phyloP scores from a whole-genome alignment of 225 moss, liverwort and hornwort genomes.

The Bryum argenteum region DNA sequence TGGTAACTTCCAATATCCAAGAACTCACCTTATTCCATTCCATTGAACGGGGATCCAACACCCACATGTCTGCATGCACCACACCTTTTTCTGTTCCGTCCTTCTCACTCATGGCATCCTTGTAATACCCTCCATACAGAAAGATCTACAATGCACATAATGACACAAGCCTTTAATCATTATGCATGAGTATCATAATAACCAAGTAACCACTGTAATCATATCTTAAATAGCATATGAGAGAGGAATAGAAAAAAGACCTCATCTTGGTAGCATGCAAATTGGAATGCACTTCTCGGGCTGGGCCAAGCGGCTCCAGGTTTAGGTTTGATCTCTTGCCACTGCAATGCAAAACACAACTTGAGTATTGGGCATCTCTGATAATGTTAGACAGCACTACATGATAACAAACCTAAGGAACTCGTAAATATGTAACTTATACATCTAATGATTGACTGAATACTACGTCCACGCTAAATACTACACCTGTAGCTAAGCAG shows the following conservation, averaged over 20 bases:
- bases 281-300: conserved; percentile 79
- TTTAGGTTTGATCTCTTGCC: conserved; percentile 82
- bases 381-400: conserved; percentile 1
- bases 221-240: background rate
- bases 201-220: conserved; percentile 14
- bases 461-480: background rate
- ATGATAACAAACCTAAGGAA: background rate
- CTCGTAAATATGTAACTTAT: background rate
- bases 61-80: conserved; percentile 84
- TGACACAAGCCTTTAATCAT: conserved; percentile 6
- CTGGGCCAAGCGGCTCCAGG: conserved; percentile 80
- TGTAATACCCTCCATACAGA: conserved; percentile 85
- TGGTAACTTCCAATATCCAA: conserved; percentile 12
- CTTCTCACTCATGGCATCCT: conserved; percentile 68
- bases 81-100: conserved; percentile 77
- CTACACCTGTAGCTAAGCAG: conserved; percentile 12
- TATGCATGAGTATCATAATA: background rate
- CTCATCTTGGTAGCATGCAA: conserved; percentile 75
- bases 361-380: conserved; percentile 10
- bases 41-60: conserved; percentile 74
- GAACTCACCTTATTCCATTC: conserved; percentile 76
- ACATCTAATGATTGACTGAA: background rate
- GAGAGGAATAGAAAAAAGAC: conserved; percentile 34
- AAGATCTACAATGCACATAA: conserved; percentile 56
- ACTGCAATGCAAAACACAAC: conserved; percentile 47